These are phyloP conservation scores for Paramecium pentaurelia DNA, from an alignment of 73 alveolate genomes.

Conservation along the genomic window DNA sequence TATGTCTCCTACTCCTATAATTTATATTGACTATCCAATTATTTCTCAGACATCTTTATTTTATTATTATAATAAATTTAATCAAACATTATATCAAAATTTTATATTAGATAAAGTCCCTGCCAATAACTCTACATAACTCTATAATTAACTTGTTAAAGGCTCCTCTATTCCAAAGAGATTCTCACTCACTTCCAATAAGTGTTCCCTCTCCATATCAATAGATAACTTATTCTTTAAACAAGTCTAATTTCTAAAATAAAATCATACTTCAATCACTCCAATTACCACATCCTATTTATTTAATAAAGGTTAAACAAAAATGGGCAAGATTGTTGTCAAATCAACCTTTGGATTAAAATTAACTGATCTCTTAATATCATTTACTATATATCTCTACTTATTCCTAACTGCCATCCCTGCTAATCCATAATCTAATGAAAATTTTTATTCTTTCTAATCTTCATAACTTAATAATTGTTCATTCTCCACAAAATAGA, in stretches of 20 bases:
- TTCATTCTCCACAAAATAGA: slow-evolving; percentile 50
- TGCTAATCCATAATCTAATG: slow-evolving; percentile 55
- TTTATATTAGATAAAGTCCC: slow-evolving; percentile 1
- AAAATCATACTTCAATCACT: background rate
- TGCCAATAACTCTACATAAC: background rate
- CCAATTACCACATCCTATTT: slow-evolving; percentile 24
- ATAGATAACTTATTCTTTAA: background rate
- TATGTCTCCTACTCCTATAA: background rate
- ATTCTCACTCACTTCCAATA: slow-evolving; percentile 21
- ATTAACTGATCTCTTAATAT: slow-evolving; percentile 22
- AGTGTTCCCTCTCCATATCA: slow-evolving; percentile 2
- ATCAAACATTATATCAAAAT: background rate
- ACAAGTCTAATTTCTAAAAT: background rate
- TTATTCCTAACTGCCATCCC: slow-evolving; percentile 44
- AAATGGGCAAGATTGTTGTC: slow-evolving; percentile 36
- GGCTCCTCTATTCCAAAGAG: slow-evolving; percentile 57
- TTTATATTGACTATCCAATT: background rate
- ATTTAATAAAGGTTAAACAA: slow-evolving; percentile 42
- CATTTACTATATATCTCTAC: slow-evolving; percentile 46
- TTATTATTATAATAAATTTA: background rate
- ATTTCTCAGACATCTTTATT: background rate
- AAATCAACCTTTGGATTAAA: slow-evolving; percentile 54
- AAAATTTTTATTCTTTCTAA: background rate
- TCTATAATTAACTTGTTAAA: background rate
- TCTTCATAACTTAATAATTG: background rate